These are phyloP conservation scores for Chlamydomonas eustigma DNA, from an alignment of 139 green algal species.

Conservation along the genomic window DNA sequence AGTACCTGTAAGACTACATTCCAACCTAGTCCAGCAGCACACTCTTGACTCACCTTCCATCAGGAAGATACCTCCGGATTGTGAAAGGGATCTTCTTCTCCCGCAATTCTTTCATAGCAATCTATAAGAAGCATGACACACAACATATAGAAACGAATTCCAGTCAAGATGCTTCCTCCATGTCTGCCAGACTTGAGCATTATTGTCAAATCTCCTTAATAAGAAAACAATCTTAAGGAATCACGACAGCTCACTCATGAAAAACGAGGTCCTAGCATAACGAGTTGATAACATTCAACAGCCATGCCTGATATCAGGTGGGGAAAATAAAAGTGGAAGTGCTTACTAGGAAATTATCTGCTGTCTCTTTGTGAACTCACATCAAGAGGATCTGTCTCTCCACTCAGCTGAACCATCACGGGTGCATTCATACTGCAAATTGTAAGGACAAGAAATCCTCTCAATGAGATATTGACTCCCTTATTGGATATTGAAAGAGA, in stretches of 20 bases:
- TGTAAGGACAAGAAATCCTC: too few species aligned
- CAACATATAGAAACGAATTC: neutral
- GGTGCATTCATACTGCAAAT: constrained; percentile 93
- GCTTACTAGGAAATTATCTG: neutral
- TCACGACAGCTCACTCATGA: too few species aligned
- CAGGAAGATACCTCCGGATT: constrained; percentile 93
- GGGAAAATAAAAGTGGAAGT: neutral
- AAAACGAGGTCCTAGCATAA: neutral
- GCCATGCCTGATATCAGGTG: neutral
- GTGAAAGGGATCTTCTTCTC: constrained; percentile 98
- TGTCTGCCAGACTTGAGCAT: too few species aligned
- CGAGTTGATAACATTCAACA: neutral
- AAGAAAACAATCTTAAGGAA: neutral
- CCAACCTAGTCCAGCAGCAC: neutral
- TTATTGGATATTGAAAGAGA: too few species aligned
- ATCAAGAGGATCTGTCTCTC: constrained; percentile 54
- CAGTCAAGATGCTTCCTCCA: too few species aligned
- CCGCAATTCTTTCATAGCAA: constrained; percentile 45
- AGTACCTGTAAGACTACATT: neutral
- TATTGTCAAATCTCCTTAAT: neutral
- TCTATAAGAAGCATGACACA: neutral
- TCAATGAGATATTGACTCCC: too few species aligned
- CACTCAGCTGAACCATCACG: constrained; percentile 88
- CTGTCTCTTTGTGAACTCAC: constrained; percentile 15
- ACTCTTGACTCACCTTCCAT: constrained; percentile 67